Percentiles rank a stretch among this genome's conserved stretches.
Conservation (phyloP, 495 filamentous ascomycete species). For the Penicillium goetzii region DNA sequence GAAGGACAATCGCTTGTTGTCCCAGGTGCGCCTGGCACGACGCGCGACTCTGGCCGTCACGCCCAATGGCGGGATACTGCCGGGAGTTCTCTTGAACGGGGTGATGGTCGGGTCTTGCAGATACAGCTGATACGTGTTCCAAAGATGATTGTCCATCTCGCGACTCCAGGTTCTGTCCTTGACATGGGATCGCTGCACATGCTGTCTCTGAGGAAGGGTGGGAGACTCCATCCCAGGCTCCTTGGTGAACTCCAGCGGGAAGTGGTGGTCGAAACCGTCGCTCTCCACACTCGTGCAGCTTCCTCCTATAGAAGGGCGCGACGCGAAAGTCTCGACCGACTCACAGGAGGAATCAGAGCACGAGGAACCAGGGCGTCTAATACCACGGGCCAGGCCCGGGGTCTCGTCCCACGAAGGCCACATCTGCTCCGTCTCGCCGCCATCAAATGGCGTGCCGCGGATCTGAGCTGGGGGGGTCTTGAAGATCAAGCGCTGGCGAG, state of each 20-base stretch:
- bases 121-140: conserved; percentile 87
- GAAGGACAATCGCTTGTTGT: conserved; percentile 30
- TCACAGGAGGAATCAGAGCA: conserved; percentile 74
- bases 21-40: conserved; percentile 85
- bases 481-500: conserved; percentile 56
- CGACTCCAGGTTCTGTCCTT: conserved; percentile 68
- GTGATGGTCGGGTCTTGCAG: conserved; percentile 91
- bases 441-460: conserved; percentile 41
- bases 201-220: conserved; percentile 33
- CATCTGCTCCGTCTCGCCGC: conserved; percentile 27
- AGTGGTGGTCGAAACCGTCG: conserved; percentile 61
- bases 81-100: conserved; percentile 88
- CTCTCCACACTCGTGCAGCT: conserved; percentile 72
- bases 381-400: conserved; percentile 35
- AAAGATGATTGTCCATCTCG: conserved; percentile 90
- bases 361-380: conserved; percentile 59
- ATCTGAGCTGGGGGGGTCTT: conserved; percentile 67
- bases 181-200: conserved; percentile 10
- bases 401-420: conserved; percentile 43
- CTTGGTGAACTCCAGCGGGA: conserved; percentile 45
- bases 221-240: conserved; percentile 43
- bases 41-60: conserved; percentile 87
- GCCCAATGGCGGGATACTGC: conserved; percentile 82
- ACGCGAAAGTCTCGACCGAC: conserved; percentile 65
- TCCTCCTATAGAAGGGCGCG: conserved; percentile 65